phyloP scores from a whole-genome alignment of 1,139 yeast genomes.

The Kodamaea arcana region DNA sequence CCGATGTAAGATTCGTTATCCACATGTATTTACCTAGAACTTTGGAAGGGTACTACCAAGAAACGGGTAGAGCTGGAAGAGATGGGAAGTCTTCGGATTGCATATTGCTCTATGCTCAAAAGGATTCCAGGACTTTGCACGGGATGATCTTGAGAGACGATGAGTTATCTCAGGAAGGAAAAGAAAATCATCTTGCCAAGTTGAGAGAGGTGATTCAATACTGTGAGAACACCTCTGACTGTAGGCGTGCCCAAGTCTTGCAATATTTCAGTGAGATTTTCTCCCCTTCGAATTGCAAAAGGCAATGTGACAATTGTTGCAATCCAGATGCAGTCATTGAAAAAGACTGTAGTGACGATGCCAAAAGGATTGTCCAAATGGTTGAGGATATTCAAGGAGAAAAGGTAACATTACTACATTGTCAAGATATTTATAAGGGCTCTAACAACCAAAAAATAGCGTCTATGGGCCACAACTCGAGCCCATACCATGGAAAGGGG shows the following conservation, averaged over 20 bases:
- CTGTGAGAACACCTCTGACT: constrained; percentile 87
- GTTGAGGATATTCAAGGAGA: constrained; percentile 54
- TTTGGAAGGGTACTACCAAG: constrained; percentile 94
- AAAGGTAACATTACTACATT: constrained; percentile 71
- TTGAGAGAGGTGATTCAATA: constrained; percentile 83
- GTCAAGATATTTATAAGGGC: constrained; percentile 84
- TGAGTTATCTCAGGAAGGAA: constrained; percentile 58
- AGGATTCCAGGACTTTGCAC: constrained; percentile 72
- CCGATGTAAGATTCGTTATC: constrained; percentile 88
- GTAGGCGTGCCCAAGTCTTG: constrained; percentile 83
- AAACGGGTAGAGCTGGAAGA: constrained; percentile 98
- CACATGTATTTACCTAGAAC: constrained; percentile 89
- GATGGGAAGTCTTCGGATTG: constrained; percentile 84
- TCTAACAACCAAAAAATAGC: constrained; percentile 59
- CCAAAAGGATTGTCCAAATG: constrained; percentile 56
- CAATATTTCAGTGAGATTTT: constrained; percentile 87
- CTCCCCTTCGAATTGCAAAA: constrained; percentile 59
- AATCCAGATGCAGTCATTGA: constrained; percentile 38
- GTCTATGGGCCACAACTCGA: constrained; percentile 57
- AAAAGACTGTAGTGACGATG: constrained; percentile 66
- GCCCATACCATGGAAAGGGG: constrained; percentile 69
- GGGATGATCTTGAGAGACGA: constrained; percentile 74
- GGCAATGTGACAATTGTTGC: constrained; percentile 83
- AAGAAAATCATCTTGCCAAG: constrained; percentile 74
- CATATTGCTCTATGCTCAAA: constrained; percentile 72